Conservation (phyloP, 163 green algal species). For the Scenedesmus sp. region DNA sequence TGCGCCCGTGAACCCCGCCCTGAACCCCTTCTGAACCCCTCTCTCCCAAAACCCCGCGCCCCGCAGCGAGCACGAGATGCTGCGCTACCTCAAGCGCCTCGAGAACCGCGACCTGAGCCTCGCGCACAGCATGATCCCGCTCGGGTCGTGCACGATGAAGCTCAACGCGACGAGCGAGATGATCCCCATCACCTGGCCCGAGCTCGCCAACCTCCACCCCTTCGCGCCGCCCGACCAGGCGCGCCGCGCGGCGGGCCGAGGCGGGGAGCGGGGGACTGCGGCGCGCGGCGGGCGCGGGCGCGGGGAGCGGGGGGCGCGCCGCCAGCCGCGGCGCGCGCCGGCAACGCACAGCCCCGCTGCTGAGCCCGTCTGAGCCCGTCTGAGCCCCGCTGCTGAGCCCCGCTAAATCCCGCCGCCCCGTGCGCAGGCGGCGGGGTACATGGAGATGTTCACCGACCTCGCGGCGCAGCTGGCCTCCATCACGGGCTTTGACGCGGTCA, state of each 20-base stretch:
- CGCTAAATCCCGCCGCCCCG: too few relatives aligned
- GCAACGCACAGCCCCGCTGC: too few relatives aligned
- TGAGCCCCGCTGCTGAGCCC: too few relatives aligned
- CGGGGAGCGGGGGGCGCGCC: too few relatives aligned
- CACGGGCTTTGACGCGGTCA: conserved; percentile 97
- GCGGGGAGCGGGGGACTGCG: too few relatives aligned
- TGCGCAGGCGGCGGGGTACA: conserved; percentile 91
- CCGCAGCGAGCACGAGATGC: conserved; percentile 97
- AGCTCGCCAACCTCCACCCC: conserved; percentile 97
- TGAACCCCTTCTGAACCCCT: too few relatives aligned
- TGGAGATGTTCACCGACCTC: conserved; percentile 95
- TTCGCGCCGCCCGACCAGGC: conserved; percentile 85
- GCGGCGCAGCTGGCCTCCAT: conserved; percentile 85
- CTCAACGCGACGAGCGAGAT: conserved; percentile 99
- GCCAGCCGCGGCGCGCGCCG: too few relatives aligned
- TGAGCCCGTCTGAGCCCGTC: too few relatives aligned
- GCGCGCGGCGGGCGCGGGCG: too few relatives aligned
- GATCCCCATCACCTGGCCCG: conserved; percentile 98
- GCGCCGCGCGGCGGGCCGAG: too few relatives aligned
- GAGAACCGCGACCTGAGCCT: conserved; percentile 97
- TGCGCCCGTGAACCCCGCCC: too few relatives aligned
- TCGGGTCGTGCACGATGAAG: conserved; percentile 99
- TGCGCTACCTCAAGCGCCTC: conserved; percentile 97
- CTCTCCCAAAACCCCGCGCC: too few relatives aligned
- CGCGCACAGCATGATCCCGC: conserved; percentile 97